A percentile compares a stretch with the other conserved stretches of the same genome.
phyloP scores from a whole-genome alignment of 2,329 filamentous ascomycete genomes.

The Colletotrichum orbiculare region DNA sequence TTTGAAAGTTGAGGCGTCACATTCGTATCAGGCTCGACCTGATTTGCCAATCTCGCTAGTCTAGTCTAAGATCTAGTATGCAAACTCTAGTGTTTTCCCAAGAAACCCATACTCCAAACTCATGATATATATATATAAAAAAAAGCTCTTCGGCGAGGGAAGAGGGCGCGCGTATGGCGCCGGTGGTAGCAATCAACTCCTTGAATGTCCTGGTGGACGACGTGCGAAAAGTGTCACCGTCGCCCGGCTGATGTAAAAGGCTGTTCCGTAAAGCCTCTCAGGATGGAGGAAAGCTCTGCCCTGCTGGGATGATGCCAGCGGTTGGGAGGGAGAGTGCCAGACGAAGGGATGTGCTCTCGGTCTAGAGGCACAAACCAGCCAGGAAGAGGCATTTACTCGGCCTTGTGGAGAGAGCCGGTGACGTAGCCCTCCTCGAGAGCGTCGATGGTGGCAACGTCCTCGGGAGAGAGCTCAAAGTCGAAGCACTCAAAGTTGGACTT shows the following conservation, averaged over 20 bases:
- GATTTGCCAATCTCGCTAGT: slow-evolving; percentile 24
- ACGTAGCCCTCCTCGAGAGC: slow-evolving; percentile 41
- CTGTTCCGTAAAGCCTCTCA: slow-evolving; percentile 29
- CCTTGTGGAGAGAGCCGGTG: slow-evolving; percentile 53
- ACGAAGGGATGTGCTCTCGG: slow-evolving; percentile 8
- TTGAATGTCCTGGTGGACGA: slow-evolving; percentile 36
- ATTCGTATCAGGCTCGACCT: slow-evolving; percentile 32
- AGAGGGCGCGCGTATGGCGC: slow-evolving; percentile 17
- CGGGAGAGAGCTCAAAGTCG: slow-evolving; percentile 68
- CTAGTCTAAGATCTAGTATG: slow-evolving; percentile 5
- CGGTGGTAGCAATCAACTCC: slow-evolving; percentile 28
- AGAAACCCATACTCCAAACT: slow-evolving; percentile 26
- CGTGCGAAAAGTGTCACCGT: slow-evolving; percentile 22
- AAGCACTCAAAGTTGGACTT: slow-evolving; percentile 72
- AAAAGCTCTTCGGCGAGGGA: slow-evolving; percentile 25
- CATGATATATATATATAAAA: neutral
- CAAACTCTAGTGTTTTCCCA: slow-evolving; percentile 2
- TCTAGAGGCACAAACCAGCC: neutral
- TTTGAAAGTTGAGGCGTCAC: slow-evolving; percentile 14
- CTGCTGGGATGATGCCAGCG: slow-evolving; percentile 11
- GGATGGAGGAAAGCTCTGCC: slow-evolving; percentile 32
- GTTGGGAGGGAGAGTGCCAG: slow-evolving; percentile 12
- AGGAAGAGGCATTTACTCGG: slow-evolving; percentile 41
- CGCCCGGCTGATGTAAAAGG: slow-evolving; percentile 19
- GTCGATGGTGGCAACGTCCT: slow-evolving; percentile 57